These are phyloP conservation scores for Pyrenophora tritici-repentis DNA, from an alignment of 2,329 filamentous ascomycete species.

Conservation along the genomic window DNA sequence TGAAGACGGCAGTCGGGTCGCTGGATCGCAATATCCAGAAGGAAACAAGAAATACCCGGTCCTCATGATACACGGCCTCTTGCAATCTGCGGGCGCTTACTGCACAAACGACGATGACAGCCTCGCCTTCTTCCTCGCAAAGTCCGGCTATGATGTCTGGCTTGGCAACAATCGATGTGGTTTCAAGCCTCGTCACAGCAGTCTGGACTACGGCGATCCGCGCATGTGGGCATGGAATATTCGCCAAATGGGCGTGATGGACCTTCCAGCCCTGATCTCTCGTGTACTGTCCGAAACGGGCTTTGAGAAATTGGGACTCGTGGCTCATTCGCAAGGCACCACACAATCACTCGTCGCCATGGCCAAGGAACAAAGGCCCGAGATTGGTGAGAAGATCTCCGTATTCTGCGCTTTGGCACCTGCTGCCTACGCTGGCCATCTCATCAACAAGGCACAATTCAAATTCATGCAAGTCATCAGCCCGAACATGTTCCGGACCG, in stretches of 20 bases:
- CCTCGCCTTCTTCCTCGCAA: conserved; percentile 88
- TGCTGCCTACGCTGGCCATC: conserved; percentile 83
- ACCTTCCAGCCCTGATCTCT: conserved; percentile 79
- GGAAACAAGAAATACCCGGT: conserved; percentile 75
- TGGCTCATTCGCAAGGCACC: conserved; percentile 90
- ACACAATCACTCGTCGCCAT: conserved; percentile 86
- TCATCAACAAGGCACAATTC: conserved; percentile 87
- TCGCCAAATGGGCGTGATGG: conserved; percentile 87
- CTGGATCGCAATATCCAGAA: conserved; percentile 33
- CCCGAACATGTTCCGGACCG: conserved; percentile 73
- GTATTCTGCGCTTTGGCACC: conserved; percentile 92
- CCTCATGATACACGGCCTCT: conserved; percentile 82
- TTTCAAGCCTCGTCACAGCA: conserved; percentile 74
- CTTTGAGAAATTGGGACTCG: conserved; percentile 79
- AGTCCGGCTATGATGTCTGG: conserved; percentile 94
- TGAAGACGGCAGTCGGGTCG: conserved; percentile 31
- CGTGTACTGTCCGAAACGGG: conserved; percentile 81
- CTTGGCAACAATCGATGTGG: conserved; percentile 92
- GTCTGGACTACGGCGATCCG: conserved; percentile 74
- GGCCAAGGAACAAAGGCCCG: conserved; percentile 86
- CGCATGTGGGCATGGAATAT: conserved; percentile 97
- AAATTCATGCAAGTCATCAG: conserved; percentile 86
- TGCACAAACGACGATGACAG: conserved; percentile 89
- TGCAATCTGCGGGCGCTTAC: conserved; percentile 87
- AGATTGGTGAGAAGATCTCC: conserved; percentile 78